A percentile compares a stretch with the other conserved stretches of the same genome.
Evolutionary conservation across 768 basidiomycete species (phyloP).

Genomic region (Hypholoma fasciculare): DNA sequence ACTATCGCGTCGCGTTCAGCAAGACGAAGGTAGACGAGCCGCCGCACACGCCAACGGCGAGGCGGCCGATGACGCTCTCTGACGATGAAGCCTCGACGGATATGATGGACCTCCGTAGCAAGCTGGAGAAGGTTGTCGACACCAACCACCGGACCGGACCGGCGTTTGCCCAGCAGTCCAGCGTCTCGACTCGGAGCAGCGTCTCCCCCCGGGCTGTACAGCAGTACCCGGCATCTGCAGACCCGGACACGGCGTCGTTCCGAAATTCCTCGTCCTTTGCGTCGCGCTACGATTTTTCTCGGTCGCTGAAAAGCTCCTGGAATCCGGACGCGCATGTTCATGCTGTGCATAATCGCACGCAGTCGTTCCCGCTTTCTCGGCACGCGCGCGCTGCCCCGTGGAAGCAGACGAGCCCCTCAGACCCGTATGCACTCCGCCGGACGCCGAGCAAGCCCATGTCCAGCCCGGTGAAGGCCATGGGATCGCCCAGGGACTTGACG

Average conservation of each 20-base stretch:
- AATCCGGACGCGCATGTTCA: slow-evolving; percentile 25
- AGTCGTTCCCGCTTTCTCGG: slow-evolving; percentile 42
- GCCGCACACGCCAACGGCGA: background rate
- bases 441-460: background rate
- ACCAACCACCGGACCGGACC: slow-evolving; percentile 26
- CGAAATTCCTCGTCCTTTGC: slow-evolving; percentile 44
- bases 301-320: slow-evolving; percentile 53
- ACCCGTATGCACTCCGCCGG: slow-evolving; percentile 14
- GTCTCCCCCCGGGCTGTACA: slow-evolving; percentile 3
- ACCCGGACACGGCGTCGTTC: slow-evolving; percentile 26
- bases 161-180: slow-evolving; percentile 6
- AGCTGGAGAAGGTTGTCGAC: slow-evolving; percentile 65
- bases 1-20: slow-evolving; percentile 77
- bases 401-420: slow-evolving; percentile 26
- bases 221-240: slow-evolving; percentile 12
- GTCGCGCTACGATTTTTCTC: slow-evolving; percentile 57
- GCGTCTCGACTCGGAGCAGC: background rate
- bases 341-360: slow-evolving; percentile 37
- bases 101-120: slow-evolving; percentile 59
- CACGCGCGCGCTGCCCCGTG: slow-evolving; percentile 40
- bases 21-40: slow-evolving; percentile 26
- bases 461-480: slow-evolving; percentile 24
- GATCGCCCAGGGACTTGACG: slow-evolving; percentile 51
- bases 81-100: slow-evolving; percentile 38
- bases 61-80: slow-evolving; percentile 24